Percentiles rank a stretch among this genome's conserved stretches.
These are phyloP conservation scores for Brasenia schreberi DNA, from an alignment of 164 flowering plant species.

Conservation along the genomic window DNA sequence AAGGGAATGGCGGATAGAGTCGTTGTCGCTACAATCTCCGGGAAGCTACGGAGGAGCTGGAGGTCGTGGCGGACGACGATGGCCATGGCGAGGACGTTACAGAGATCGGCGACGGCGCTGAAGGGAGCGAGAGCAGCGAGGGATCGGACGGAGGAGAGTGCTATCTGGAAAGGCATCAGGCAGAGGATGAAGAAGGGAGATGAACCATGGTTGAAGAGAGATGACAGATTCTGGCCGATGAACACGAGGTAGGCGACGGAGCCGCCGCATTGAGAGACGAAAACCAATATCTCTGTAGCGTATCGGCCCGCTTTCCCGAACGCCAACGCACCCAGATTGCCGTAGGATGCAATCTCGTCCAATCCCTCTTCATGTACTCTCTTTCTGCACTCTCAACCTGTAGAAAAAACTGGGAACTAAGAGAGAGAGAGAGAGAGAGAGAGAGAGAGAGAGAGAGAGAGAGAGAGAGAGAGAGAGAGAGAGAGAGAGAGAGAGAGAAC, in stretches of 20 bases:
- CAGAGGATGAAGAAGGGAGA: constrained; percentile 11
- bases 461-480: neutral
- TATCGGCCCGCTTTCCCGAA: constrained; percentile 14
- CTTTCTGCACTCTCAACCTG: constrained; percentile 16
- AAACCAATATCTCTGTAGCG: constrained; percentile 11
- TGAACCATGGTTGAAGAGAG: constrained; percentile 5
- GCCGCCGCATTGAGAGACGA: constrained; percentile 18
- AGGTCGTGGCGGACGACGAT: constrained; percentile 16
- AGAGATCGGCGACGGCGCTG: constrained; percentile 18
- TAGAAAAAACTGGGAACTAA: neutral
- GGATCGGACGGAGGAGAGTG: constrained; percentile 16
- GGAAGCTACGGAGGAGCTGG: constrained; percentile 5
- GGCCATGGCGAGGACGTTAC: constrained; percentile 17
- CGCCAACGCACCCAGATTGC: constrained; percentile 14
- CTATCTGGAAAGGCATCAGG: constrained; percentile 14
- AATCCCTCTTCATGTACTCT: constrained; percentile 4
- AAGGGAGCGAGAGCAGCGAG: constrained; percentile 17
- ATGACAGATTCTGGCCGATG: constrained; percentile 18
- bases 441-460: neutral
- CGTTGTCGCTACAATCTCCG: constrained; percentile 5
- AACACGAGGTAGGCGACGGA: constrained; percentile 16
- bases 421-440: neutral
- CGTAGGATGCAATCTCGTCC: constrained; percentile 9
- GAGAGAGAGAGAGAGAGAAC: constrained; percentile 5
- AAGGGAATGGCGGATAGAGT: constrained; percentile 9